Evolutionary conservation across 805 yeast species (phyloP).

Genomic region (Candida xyloterini): DNA sequence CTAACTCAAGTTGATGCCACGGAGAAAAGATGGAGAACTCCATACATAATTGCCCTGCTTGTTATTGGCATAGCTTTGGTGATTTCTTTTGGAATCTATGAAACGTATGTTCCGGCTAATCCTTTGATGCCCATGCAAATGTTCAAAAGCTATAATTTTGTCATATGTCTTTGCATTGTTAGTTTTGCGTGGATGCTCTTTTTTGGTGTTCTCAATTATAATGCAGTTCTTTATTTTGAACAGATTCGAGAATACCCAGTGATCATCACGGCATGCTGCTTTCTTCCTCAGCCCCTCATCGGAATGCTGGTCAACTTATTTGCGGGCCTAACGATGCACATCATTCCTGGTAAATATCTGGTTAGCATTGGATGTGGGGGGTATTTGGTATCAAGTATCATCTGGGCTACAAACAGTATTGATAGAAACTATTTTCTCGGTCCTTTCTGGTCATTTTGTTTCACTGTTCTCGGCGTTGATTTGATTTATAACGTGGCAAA

Average conservation of each 20-base stretch:
- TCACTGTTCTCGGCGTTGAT: slow-evolving; percentile 47
- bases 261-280: slow-evolving; percentile 42
- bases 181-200: slow-evolving; percentile 42
- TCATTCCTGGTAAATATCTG: slow-evolving; percentile 39
- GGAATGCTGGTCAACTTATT: slow-evolving; percentile 43
- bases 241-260: slow-evolving; percentile 36
- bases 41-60: slow-evolving; percentile 43
- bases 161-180: slow-evolving; percentile 37
- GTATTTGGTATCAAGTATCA: slow-evolving; percentile 35
- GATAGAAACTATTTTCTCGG: slow-evolving; percentile 41
- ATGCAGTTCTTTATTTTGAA: slow-evolving; percentile 43
- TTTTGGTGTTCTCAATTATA: slow-evolving; percentile 39
- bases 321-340: slow-evolving; percentile 46
- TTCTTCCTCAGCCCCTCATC: slow-evolving; percentile 41
- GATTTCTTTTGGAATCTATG: slow-evolving; percentile 36
- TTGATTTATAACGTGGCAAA: slow-evolving; percentile 44
- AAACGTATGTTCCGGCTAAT: slow-evolving; percentile 35
- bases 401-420: slow-evolving; percentile 41
- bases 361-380: slow-evolving; percentile 36
- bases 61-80: slow-evolving; percentile 38
- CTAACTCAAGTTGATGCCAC: slow-evolving; percentile 43
- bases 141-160: slow-evolving; percentile 39
- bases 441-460: slow-evolving; percentile 42
- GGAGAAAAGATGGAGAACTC: slow-evolving; percentile 42
- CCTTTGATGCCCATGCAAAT: slow-evolving; percentile 49